Conservation (phyloP, 129 eudicot species). For the carrot (Daucus carota) region DH1_v3.0 NC_030386.2:28791501-28792000, state of each 20-base stretch:
- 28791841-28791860: not conserved
- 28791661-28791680: conserved; percentile 51
- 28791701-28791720: conserved; percentile 16
- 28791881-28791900: not conserved
- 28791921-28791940: not conserved
- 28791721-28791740: conserved; percentile 31
- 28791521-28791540: conserved; percentile 51
- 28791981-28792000: not conserved
- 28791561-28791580: not conserved
- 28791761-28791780: conserved; percentile 33
- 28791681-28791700: conserved; percentile 20
- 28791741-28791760: conserved; percentile 21
- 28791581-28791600: not conserved
- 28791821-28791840: not conserved
- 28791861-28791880: not conserved
- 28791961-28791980: not conserved
- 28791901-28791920: not conserved
- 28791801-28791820: conserved; percentile 40
- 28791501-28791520: conserved; percentile 36
- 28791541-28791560: conserved; percentile 34
- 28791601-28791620: not conserved
- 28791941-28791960: not conserved
- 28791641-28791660: conserved; percentile 19
- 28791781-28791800: conserved; percentile 41
- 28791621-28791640: not conserved